Evolutionary conservation across 1,284 basidiomycete species (phyloP), one percentile per base, ranked within the genome.

Genomic region (Violaceomyces palustris): DNA sequence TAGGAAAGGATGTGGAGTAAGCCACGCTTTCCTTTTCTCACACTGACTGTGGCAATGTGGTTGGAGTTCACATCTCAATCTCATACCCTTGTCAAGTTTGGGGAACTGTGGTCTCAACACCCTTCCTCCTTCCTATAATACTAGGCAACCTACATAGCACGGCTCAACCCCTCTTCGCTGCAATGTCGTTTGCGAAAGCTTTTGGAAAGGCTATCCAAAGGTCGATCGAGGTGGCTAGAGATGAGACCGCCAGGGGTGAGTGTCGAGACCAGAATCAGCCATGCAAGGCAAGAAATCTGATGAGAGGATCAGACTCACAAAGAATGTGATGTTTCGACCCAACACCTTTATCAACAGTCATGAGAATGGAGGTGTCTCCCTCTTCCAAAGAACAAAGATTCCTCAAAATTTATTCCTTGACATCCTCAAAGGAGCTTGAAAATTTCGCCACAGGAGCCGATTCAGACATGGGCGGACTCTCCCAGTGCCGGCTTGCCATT

Each of bases 391-490:
- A 56, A 21, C 41, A 53, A 26, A 56, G 59, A 9, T 44, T 61
- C 0, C 42, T 66, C 3, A 61, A 50, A 26, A 45, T 71, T 30
- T 72, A 64, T 37, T 35, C 47, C n/a, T 21, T 69, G 30, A 52
- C 41, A 6, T 50, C 43, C 10, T 50, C 49, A 0, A 25, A 43
- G 12, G 56, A 69, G 32, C 45, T 69, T 28, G 35, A 50, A 6
- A 47, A 61, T 33, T 83, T 83, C 52, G 85, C 82, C 0, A 81
- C 80, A 0, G 88, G 88, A 3, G 86, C 83, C 62, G 88, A 92
- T 73, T 79, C 79, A 3, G 89, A 92, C 73, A 83, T 90, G 39
- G 89, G 89, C 1, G 90, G 90, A 1, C 80, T 80, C n/a, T 88
- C 87, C 3, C 83, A 83, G 72, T 61, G 61, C 43, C 35, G 55